Evolutionary conservation across 352 stramenopile genomes (phyloP).

Genomic region (Pythium brachiatum): DNA sequence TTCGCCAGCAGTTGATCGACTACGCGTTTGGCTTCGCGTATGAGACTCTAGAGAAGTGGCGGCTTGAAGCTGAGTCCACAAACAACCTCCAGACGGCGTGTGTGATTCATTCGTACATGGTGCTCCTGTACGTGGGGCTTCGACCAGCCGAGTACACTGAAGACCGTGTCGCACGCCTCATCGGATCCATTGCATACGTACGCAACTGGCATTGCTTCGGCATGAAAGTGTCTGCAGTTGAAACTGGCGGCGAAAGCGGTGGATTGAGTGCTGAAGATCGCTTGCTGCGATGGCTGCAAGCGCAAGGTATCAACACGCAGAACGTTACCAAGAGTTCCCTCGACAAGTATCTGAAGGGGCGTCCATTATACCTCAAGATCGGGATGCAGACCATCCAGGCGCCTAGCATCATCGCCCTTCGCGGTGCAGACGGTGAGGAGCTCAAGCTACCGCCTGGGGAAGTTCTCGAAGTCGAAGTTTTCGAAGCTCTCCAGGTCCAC

Average conservation of each 20-base stretch:
- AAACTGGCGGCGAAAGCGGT: slow-evolving; percentile 33
- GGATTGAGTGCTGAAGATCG: slow-evolving; percentile 68
- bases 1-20: slow-evolving; percentile 49
- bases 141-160: slow-evolving; percentile 63
- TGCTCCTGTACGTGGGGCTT: slow-evolving; percentile 68
- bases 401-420: slow-evolving; percentile 73
- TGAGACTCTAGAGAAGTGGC: slow-evolving; percentile 76
- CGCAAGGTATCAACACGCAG: slow-evolving; percentile 86
- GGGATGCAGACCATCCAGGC: slow-evolving; percentile 87
- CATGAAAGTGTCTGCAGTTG: slow-evolving; percentile 71
- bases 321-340: slow-evolving; percentile 79
- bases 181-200: slow-evolving; percentile 84
- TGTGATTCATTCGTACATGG: slow-evolving; percentile 84
- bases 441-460: slow-evolving; percentile 73
- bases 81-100: slow-evolving; percentile 82
- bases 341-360: slow-evolving; percentile 84
- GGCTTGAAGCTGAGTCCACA: slow-evolving; percentile 55
- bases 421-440: slow-evolving; percentile 49
- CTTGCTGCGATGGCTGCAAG: slow-evolving; percentile 85
- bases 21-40: slow-evolving; percentile 74
- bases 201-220: slow-evolving; percentile 92
- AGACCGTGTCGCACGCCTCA: slow-evolving; percentile 62
- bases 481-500: slow-evolving; percentile 82
- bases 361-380: slow-evolving; percentile 85
- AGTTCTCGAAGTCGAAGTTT: slow-evolving; percentile 85